Base-by-base conservation (phyloP, 164 flowering plant species). In the Tinospora cordifolia region DNA sequence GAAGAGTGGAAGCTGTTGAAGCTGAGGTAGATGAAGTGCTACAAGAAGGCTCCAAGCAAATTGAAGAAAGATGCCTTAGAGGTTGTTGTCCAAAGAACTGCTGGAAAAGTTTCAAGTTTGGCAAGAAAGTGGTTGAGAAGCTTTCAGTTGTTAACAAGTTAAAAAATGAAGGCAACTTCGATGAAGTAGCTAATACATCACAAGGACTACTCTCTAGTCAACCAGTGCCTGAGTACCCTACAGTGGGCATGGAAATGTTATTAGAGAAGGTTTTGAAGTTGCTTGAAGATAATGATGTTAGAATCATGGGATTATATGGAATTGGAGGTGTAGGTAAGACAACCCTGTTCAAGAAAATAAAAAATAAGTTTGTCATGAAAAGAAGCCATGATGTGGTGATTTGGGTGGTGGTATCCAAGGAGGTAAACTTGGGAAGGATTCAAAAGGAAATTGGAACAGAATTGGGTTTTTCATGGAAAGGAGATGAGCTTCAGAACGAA, bases 271-370 rank as follows among this genome's bases (percentile, higher is more conserved):
- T 47, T 13, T 26, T 40, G 25, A 34, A 39, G 3, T 44, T 39
- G 26, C 62, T 68, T 24, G 30, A 38, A 51, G 62, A 72, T 21
- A 69, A 76, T 51, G 49, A 68, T 41, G 72, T 66, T 17, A 60
- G 71, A 19, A 66, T 72, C 13, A 47, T 77, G 0, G 79, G 76
- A 2, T 6, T 72, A 2, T 69, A 65, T 49, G 36, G 36, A 30
- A 30, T 30, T 2, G 36, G 36, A 30, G 36, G 36, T 30, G 36
- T 30, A 30, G 36, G 76, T 68, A 0, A 62, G 63, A 65, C 67
- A 75, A 68, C 79, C n/a, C 79, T 76, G 7, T 27, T 72, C 70
- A 69, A 15, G 25, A 39, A 68, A 41, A 30, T 76, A 54, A 72
- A 76, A 25, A 68, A 76, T 39, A 34, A 34, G 41, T 63, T 71